Base-by-base conservation (phyloP, 2,329 filamentous ascomycete genomes). In the Trichoderma pleuroti region DNA sequence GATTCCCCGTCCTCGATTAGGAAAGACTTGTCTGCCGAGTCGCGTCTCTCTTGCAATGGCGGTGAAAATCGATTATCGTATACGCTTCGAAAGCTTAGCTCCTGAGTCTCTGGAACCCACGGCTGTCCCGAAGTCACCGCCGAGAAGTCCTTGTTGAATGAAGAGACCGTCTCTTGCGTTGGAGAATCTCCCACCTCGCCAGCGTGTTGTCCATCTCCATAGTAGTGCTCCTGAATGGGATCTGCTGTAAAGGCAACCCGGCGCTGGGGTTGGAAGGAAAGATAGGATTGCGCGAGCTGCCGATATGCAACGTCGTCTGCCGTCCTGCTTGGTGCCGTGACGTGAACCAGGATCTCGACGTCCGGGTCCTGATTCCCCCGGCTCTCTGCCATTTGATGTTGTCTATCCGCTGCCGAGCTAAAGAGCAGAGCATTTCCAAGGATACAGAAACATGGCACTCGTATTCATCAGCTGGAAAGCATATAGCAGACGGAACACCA, bases 321-420 rank as follows among this genome's bases (percentile, higher is more conserved):
- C 26, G 81, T 79, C 49, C 77, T 82, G 74, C 85, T 84, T 8
- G 86, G 85, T 34, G 87, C 87, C 12, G 84, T 78, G 69, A 87
- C 82, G 76, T 89, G 87, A 64, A 88, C 83, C 57, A 89, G 81
- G 57, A 89, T 86, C 78, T 89, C 86, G 65, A 83, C 80, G 71
- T 84, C 78, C 21, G 71, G 56, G 28, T 72, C 65, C 70, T 72
- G 76, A 28, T 30, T 5, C 24, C 39, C 32, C 66, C 71, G 76
- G 36, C 39, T 30, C 32, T 67, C 61, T 34, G 67, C 67, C 70
- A 72, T 72, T 63, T 54, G 46, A 16, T 42, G 39, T n/a, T 21
- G 14, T 42, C 21, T 61, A 18, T 36, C 30, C 8, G 42, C 30
- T 30, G 60, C n/a, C 5, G 56, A 52, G 26, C 59, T 39, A 52